Evolutionary conservation across 306 rosid genomes (phyloP).

Genomic region (Astragalus membranaceus): DNA sequence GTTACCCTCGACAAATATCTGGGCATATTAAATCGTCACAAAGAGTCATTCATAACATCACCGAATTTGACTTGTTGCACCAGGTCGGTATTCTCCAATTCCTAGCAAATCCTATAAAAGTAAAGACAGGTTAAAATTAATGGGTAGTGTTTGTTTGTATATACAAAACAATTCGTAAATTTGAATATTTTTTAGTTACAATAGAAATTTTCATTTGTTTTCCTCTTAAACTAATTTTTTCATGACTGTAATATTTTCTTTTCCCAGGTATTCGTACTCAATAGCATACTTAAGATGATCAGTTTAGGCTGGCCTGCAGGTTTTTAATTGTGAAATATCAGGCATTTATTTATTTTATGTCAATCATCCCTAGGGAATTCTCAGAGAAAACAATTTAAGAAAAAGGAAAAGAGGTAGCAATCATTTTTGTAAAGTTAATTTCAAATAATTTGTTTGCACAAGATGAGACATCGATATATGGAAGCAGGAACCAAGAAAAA

Average conservation of each 20-base stretch:
- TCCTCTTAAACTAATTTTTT: not conserved
- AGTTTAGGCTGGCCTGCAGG: not conserved
- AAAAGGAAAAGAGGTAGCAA: not conserved
- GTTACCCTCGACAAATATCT: not conserved
- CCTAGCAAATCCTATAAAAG: conserved; percentile 79
- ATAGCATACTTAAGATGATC: not conserved
- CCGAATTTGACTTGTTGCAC: conserved; percentile 44
- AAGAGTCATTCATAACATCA: conserved; percentile 14
- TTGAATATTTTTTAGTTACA: not conserved
- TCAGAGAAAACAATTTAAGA: not conserved
- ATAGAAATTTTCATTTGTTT: not conserved
- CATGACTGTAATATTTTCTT: not conserved
- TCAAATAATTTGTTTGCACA: not conserved
- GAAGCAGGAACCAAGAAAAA: not conserved
- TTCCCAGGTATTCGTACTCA: not conserved
- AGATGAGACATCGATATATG: not conserved
- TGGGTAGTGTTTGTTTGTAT: not conserved
- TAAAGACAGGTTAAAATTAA: not conserved
- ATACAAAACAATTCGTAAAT: not conserved
- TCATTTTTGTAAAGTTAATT: not conserved
- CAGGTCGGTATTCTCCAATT: conserved; percentile 86
- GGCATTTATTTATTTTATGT: not conserved
- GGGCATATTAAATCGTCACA: not conserved
- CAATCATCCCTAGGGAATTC: not conserved
- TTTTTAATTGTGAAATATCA: not conserved